These are phyloP conservation scores for Trichoderma sp. DNA, from an alignment of 2,329 filamentous ascomycete genomes.

Conservation along the genomic window DNA sequence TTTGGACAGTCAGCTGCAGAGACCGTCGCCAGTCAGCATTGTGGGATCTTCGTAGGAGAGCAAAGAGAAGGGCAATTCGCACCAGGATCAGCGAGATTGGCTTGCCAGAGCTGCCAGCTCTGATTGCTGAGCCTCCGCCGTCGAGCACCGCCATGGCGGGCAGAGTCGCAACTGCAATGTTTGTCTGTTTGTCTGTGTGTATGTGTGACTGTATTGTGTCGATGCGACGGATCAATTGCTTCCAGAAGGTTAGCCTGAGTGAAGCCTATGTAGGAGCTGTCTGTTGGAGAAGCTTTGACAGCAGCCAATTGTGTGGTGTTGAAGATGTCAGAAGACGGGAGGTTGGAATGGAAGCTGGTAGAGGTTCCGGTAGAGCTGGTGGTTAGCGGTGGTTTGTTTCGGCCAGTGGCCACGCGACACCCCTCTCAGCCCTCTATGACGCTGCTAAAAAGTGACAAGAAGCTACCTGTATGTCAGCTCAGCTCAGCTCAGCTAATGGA, in stretches of 20 bases:
- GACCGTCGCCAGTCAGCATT: background rate
- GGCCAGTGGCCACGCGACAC: background rate
- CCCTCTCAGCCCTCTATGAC: background rate
- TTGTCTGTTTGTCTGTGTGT: background rate
- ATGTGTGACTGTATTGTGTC: background rate
- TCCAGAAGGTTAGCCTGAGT: background rate
- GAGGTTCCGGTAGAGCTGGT: background rate
- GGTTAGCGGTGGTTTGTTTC: background rate
- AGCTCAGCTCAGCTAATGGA: background rate
- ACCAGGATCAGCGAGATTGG: conserved; percentile 31
- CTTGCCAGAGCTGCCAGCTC: conserved; percentile 25
- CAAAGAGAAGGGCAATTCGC: conserved; percentile 21
- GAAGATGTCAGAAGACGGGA: background rate
- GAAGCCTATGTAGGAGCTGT: background rate
- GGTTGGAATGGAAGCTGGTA: background rate
- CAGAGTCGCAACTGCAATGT: background rate
- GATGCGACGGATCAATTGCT: background rate
- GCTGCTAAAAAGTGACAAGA: background rate
- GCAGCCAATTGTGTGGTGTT: background rate
- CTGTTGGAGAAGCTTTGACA: background rate
- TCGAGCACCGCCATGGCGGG: conserved; percentile 26
- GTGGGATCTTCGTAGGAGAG: background rate
- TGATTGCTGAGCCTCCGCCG: conserved; percentile 14
- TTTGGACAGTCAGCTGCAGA: conserved; percentile 68
- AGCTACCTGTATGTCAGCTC: background rate